Conservation (phyloP, 176 grass and related monocot genomes). For the Avena eriantha region DNA sequence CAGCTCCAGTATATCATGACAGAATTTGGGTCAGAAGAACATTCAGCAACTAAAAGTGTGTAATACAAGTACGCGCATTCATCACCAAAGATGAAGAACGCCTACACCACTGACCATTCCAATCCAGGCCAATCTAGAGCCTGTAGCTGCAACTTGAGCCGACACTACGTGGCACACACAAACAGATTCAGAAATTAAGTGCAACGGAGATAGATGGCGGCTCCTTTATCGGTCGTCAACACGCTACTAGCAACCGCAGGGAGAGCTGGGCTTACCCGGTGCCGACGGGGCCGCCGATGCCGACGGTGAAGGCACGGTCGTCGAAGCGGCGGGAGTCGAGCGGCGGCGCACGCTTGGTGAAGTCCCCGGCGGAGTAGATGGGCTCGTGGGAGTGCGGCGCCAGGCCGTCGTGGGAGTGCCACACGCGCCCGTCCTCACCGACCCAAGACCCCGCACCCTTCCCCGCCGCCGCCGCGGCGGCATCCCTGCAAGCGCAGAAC, state of each 20-base stretch:
- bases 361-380: slow-evolving; percentile 93
- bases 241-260: neutral
- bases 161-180: neutral
- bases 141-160: neutral
- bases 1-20: neutral
- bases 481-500: slow-evolving; percentile 38
- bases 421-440: slow-evolving; percentile 76
- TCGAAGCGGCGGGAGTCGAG: slow-evolving; percentile 65
- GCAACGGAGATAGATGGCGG: neutral
- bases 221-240: neutral
- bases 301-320: slow-evolving; percentile 95
- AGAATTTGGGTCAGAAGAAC: neutral
- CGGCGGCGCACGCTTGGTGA: slow-evolving; percentile 82
- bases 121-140: neutral
- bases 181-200: neutral
- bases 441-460: slow-evolving; percentile 58
- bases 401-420: slow-evolving; percentile 93
- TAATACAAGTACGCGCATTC: neutral
- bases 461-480: neutral
- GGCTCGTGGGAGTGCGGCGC: slow-evolving; percentile 97
- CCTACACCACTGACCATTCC: neutral
- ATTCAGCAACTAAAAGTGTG: neutral
- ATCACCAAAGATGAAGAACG: neutral
- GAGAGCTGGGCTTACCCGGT: slow-evolving; percentile 58
- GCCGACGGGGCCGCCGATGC: slow-evolving; percentile 93